Base-by-base conservation (phyloP, 2,329 filamentous ascomycete genomes). In the Trichocomaceae sp. region DNA sequence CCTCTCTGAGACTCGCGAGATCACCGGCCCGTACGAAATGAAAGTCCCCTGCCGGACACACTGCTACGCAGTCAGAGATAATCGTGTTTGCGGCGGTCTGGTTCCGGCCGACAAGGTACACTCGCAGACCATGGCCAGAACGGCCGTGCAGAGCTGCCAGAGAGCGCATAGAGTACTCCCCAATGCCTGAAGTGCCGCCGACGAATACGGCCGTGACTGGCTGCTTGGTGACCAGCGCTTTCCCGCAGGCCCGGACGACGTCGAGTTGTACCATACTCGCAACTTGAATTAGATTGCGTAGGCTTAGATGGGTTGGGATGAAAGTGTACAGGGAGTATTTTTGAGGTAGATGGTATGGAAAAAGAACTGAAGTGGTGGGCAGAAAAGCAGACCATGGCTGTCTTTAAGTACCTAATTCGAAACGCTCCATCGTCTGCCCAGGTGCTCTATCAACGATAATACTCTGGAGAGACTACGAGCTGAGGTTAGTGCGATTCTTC, bases 171-270 rank as follows among this genome's bases (percentile, higher is more conserved):
- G 52, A 23, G 39, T 49, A 54, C 35, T 42, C 47, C 26, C 46
- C 52, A 45, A 54, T 54, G 19, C 52, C 46, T 15, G 35, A 47
- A 12, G 52, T 49, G 15, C 52, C 52, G 9, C 52, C 52, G 8
- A 54, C 39, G 6, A 49, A 54, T 5, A 54, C 46, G 9, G 52
- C 52, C 3, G 31, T 47, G 15, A 49, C 17, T 5, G 46, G 29
- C 23, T 54, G 46, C 10, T 29, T 45, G n/a, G 37, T 39, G 23
- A 54, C 23, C 23, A 49, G 33, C 2, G 19, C 37, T 12, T 41
- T 20, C 22, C 31, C 41, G 35, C 45, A 41, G 26, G 23, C 47
- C n/a, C 39, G 46, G 9, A 54, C 45, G 23, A 19, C 52, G 13
- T 54, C 46, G 13, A 54, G 35, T 17, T 54, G 46, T 23, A 54